Percentiles rank a stretch among this genome's conserved stretches.
Evolutionary conservation across 169 alveolate species (phyloP).

Genomic region (Plasmodium malariae): DNA sequence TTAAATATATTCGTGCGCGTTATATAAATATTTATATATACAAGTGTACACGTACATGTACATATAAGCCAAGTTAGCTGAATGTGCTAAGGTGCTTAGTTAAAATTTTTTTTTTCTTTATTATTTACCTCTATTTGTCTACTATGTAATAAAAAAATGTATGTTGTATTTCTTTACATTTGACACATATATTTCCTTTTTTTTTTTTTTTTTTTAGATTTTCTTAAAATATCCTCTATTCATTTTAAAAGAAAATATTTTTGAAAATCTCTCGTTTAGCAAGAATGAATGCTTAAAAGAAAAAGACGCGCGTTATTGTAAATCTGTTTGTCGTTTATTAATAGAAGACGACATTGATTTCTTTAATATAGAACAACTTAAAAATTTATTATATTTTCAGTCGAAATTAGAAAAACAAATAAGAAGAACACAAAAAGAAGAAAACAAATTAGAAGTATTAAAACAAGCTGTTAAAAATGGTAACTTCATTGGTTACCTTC

Average conservation of each 20-base stretch:
- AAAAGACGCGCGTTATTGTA: not conserved
- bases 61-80: no score
- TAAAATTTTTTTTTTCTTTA: no score
- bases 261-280: not conserved
- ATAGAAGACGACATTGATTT: conserved; percentile 25
- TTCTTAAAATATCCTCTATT: conserved; percentile 29
- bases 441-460: conserved; percentile 31
- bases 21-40: no score
- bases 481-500: not conserved
- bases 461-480: conserved; percentile 43
- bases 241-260: conserved; percentile 42
- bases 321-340: conserved; percentile 17
- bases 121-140: no score
- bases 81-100: no score
- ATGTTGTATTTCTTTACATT: not conserved
- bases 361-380: conserved; percentile 33
- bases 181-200: not conserved
- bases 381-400: conserved; percentile 61
- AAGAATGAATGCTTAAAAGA: conserved; percentile 30
- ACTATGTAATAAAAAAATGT: not conserved
- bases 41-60: no score
- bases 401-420: conserved; percentile 38
- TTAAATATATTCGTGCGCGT: no score
- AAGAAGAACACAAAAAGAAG: conserved; percentile 40
- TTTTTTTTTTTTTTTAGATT: conserved; percentile 31